These are phyloP conservation scores for Colletotrichum tofieldiae DNA, from an alignment of 2,329 filamentous ascomycete genomes.

Conservation along the genomic window DNA sequence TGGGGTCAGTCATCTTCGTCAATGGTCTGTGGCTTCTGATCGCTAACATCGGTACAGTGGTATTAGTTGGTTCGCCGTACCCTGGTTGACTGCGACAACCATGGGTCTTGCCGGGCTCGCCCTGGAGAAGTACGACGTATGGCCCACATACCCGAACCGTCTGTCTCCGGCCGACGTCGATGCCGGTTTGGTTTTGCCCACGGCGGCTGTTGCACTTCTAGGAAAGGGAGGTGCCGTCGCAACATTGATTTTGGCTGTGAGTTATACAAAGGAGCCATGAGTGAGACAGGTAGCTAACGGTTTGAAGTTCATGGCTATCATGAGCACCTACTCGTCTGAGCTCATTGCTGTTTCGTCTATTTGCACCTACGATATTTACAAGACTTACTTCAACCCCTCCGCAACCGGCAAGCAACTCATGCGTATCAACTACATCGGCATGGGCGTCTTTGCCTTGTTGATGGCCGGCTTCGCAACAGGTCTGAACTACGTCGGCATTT, in stretches of 20 bases:
- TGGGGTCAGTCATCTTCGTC: constrained; percentile 64
- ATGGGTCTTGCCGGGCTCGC: constrained; percentile 88
- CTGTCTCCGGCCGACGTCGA: constrained; percentile 83
- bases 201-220: constrained; percentile 86
- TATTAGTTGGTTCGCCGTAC: constrained; percentile 92
- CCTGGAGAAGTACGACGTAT: constrained; percentile 80
- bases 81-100: constrained; percentile 90
- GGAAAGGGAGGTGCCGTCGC: constrained; percentile 86
- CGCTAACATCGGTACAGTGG: constrained; percentile 58
- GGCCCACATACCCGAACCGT: constrained; percentile 81
- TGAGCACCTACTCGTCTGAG: constrained; percentile 85
- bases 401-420: constrained; percentile 81
- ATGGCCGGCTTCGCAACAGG: constrained; percentile 83
- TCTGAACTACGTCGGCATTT: constrained; percentile 77
- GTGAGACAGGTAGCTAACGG: background rate
- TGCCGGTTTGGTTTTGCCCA: constrained; percentile 87
- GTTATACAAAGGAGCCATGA: background rate
- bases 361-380: constrained; percentile 85
- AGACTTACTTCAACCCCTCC: constrained; percentile 82
- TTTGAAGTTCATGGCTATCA: constrained; percentile 84
- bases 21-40: background rate
- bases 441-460: constrained; percentile 77
- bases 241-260: constrained; percentile 79
- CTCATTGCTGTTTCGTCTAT: constrained; percentile 91
- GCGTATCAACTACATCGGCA: constrained; percentile 77